These are phyloP conservation scores for Afroboletus lepidellus DNA, from an alignment of 1,284 basidiomycete species.

Conservation along the genomic window DNA sequence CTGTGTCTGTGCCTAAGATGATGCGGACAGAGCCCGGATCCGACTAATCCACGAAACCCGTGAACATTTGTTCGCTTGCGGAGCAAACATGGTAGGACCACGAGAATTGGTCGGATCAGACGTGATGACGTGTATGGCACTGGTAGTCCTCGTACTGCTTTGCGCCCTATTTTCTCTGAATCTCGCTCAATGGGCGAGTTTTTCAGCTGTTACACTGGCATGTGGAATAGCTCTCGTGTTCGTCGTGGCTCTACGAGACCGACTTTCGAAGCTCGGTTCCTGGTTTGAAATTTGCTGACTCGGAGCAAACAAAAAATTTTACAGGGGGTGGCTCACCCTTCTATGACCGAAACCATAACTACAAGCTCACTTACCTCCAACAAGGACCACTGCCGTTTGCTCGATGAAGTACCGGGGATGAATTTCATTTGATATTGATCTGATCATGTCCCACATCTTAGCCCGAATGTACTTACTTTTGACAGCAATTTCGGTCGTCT, in stretches of 20 bases:
- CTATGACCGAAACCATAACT: too few species aligned
- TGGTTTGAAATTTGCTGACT: too few species aligned
- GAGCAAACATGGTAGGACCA: not conserved
- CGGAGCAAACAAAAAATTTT: too few species aligned
- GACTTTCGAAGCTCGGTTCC: too few species aligned
- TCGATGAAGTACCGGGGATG: not conserved
- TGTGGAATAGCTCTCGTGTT: not conserved
- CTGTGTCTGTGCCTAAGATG: not conserved
- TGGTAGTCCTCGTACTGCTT: not conserved
- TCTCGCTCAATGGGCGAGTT: not conserved
- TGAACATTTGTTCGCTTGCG: not conserved
- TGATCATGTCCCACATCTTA: constrained; percentile 9
- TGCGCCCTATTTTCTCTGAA: not conserved
- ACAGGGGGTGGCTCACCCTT: constrained; percentile 6
- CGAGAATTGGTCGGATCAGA: not conserved
- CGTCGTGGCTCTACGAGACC: too few species aligned
- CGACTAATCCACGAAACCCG: not conserved
- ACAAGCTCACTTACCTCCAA: not conserved
- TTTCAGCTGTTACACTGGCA: not conserved
- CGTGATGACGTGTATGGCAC: not conserved
- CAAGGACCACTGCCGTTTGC: not conserved
- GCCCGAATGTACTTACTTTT: constrained; percentile 14
- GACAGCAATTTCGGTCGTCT: constrained; percentile 9
- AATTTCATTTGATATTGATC: not conserved
- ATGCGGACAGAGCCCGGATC: not conserved